These are phyloP conservation scores for Aegilops sharonensis DNA, from an alignment of 176 grass and related monocot genomes.

Conservation along the genomic window DNA sequence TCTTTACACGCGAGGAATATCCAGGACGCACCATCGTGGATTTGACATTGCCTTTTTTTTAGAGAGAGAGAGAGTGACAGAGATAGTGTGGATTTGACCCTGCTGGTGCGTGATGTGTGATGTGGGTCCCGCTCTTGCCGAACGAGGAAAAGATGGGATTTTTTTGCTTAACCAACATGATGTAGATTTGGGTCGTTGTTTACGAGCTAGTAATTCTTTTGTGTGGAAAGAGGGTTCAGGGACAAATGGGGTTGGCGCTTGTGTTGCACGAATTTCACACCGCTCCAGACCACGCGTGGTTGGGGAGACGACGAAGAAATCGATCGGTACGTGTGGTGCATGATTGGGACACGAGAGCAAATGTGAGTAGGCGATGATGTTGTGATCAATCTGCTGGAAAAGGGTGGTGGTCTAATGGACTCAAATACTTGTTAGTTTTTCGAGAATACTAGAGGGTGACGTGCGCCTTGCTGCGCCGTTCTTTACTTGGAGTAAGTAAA, in stretches of 20 bases:
- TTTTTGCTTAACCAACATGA: background rate
- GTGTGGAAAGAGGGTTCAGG: background rate
- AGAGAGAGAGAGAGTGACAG: background rate
- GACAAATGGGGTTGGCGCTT: background rate
- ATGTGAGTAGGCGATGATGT: background rate
- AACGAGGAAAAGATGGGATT: background rate
- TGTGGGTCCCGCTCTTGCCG: background rate
- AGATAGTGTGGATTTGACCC: background rate
- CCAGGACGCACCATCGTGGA: background rate
- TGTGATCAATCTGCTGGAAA: background rate
- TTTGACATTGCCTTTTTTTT: background rate
- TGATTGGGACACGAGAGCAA: background rate
- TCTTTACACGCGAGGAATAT: constrained; percentile 6
- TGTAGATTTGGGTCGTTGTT: background rate
- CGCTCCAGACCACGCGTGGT: background rate
- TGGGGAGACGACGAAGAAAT: background rate
- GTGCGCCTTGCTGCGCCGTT: too few species aligned
- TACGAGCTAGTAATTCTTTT: background rate
- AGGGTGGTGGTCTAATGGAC: too few species aligned
- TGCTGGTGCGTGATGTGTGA: background rate
- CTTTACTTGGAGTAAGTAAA: too few species aligned
- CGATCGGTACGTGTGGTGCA: background rate
- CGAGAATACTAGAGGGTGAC: too few species aligned
- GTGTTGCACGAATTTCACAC: background rate
- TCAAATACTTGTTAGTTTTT: too few species aligned